Evolutionary conservation across 2,329 filamentous ascomycete species (phyloP).

Genomic region (Exophiala spinifera): DNA sequence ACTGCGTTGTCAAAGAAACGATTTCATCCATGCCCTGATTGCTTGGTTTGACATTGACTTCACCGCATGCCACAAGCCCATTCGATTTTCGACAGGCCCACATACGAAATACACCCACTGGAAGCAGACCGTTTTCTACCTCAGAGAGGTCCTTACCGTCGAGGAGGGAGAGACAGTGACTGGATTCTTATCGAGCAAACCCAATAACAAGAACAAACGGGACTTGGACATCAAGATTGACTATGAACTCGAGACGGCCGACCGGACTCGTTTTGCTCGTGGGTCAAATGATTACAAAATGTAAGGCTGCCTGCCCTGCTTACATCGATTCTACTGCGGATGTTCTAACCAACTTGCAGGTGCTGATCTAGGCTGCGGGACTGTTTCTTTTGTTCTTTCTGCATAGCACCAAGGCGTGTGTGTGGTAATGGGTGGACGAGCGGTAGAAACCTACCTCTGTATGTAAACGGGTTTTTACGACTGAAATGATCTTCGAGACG

Average conservation of each 20-base stretch:
- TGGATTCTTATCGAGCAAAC: conserved; percentile 74
- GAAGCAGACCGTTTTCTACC: conserved; percentile 99
- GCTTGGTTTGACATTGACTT: conserved; percentile 99
- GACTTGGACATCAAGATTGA: conserved; percentile 88
- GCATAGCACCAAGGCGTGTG: conserved; percentile 10
- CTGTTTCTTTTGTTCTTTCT: conserved; percentile 26
- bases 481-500: conserved; percentile 28
- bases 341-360: conserved; percentile 15
- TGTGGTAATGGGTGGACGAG: too few species aligned
- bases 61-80: conserved; percentile 94
- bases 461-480: conserved; percentile 26
- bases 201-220: conserved; percentile 89
- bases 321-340: not conserved
- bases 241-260: conserved; percentile 76
- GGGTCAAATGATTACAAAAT: conserved; percentile 78
- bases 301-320: conserved; percentile 25
- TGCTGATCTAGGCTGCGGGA: conserved; percentile 1
- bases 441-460: too few species aligned
- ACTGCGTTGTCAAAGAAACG: conserved; percentile 74
- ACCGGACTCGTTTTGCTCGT: conserved; percentile 64
- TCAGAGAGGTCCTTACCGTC: conserved; percentile 88
- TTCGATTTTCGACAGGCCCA: conserved; percentile 92
- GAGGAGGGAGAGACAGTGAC: conserved; percentile 78
- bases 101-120: conserved; percentile 99
- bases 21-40: conserved; percentile 94